Base-by-base conservation (phyloP, 371 early-diverging fungal species). In the Gilbertella persicaria region DNA sequence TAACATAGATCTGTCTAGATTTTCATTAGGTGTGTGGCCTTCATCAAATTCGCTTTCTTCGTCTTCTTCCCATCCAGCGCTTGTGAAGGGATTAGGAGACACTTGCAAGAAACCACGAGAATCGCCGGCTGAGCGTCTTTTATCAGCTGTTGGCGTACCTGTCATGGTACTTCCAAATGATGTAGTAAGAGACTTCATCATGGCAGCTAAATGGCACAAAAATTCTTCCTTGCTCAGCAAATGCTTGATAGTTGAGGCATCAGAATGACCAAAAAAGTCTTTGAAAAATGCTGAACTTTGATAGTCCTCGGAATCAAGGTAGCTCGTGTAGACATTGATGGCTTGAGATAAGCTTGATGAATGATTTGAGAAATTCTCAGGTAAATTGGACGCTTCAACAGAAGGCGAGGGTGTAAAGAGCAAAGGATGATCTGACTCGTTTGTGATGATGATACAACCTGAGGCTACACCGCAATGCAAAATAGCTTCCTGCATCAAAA, bases 211-310 rank as follows among this genome's bases (percentile, higher is more conserved):
- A 53, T 79, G 79, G 20, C 63, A 24, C 3, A 79, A 28, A 25
- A 71, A 79, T 6, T 59, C 64, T 30, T 79, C 75, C 36, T 66
- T 66, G 46, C 69, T 73, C 13, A 75, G 21, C 16, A 79, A 17
- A 35, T 38, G 66, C 25, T 63, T 58, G 16, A 66, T 64, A 0
- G 64, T 21, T 19, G 45, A 50, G 14, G 48, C 43, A 16, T 58
- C 21, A 9, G 48, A 49, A 10, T 55, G 49, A 26, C 40, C 53
- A 30, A 60, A 69, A 17, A 71, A 73, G 14, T 69, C 67, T 14
- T 30, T 55, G 29, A 69, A 46, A 41, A 71, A 73, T 2, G 60
- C 23, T 8, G 78, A 74, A 9, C 60, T 52, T 19, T 33, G 58
- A 45, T 58, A 60, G 45, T 46, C 49, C 6, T 60, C 69, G 2